Percentiles rank a stretch among this genome's conserved stretches.
Conservation (phyloP, 148 eudicot species). For the Heliamphora exappendiculata region DNA sequence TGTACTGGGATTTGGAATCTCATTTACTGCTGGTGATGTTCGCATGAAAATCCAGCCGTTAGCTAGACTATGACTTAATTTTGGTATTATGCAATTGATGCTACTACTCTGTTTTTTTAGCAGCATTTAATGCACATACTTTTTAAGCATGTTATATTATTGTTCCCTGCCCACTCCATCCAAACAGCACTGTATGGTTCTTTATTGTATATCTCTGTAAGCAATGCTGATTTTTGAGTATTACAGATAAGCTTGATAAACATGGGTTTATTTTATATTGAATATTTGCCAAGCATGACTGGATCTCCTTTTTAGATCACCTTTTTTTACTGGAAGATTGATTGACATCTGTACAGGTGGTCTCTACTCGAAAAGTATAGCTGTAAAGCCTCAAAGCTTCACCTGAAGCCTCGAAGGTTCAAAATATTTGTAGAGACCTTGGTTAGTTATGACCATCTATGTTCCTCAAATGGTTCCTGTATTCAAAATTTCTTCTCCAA, state of each 20-base stretch:
- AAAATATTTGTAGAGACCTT: constrained; percentile 82
- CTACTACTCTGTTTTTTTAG: neutral
- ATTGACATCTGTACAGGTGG: constrained; percentile 59
- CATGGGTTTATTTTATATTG: neutral
- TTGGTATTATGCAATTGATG: neutral
- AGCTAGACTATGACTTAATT: neutral
- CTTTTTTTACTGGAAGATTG: neutral
- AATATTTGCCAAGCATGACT: neutral
- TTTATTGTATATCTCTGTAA: neutral
- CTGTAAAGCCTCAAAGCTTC: constrained; percentile 98
- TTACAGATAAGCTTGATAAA: neutral
- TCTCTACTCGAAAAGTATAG: constrained; percentile 89
- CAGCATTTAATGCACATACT: neutral
- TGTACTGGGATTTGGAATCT: neutral
- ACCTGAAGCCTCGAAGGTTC: constrained; percentile 92
- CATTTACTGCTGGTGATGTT: neutral
- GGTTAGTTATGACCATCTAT: constrained; percentile 49
- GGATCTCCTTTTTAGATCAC: neutral
- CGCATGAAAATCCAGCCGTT: neutral
- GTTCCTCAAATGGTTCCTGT: neutral
- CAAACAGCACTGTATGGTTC: neutral
- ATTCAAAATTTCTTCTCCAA: constrained; percentile 13
- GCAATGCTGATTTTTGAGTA: neutral
- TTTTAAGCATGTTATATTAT: neutral
- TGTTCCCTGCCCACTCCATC: neutral